Percentiles rank a stretch among this genome's conserved stretches.
These are phyloP conservation scores for Candida broadrunensis DNA, from an alignment of 805 yeast species.

Conservation along the genomic window DNA sequence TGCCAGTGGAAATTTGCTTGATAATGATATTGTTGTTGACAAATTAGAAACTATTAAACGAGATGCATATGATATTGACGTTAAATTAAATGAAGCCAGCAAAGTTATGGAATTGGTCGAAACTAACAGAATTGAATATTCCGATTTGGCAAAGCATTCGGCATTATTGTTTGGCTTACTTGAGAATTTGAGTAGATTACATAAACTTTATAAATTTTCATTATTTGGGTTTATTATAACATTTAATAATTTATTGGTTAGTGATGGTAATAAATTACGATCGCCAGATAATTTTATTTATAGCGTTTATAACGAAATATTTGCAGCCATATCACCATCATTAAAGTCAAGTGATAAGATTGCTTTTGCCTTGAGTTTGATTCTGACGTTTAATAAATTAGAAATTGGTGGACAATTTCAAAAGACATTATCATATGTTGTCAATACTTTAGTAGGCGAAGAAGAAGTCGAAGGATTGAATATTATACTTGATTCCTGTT, in stretches of 20 bases:
- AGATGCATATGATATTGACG: slow-evolving; percentile 54
- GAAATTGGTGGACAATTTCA: slow-evolving; percentile 22
- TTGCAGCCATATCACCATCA: slow-evolving; percentile 44
- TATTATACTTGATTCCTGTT: not conserved
- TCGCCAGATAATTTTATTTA: slow-evolving; percentile 22
- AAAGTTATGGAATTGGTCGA: slow-evolving; percentile 55
- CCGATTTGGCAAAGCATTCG: slow-evolving; percentile 54
- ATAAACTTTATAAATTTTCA: slow-evolving; percentile 58
- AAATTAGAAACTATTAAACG: slow-evolving; percentile 64
- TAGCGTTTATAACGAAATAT: slow-evolving; percentile 46
- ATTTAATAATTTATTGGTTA: slow-evolving; percentile 13
- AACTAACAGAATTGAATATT: slow-evolving; percentile 42
- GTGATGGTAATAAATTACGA: slow-evolving; percentile 14
- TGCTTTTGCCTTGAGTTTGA: slow-evolving; percentile 40
- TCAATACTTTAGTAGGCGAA: not conserved
- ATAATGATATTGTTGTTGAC: slow-evolving; percentile 56
- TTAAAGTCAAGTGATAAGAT: slow-evolving; percentile 44
- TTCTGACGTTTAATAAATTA: slow-evolving; percentile 19
- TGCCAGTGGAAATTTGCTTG: slow-evolving; percentile 61
- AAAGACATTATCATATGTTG: slow-evolving; percentile 3
- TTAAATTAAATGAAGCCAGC: slow-evolving; percentile 53
- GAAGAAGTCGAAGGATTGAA: not conserved
- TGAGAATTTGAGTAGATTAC: slow-evolving; percentile 32
- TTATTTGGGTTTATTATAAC: slow-evolving; percentile 28
- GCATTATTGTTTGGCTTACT: slow-evolving; percentile 49